Evolutionary conservation across 2,329 filamentous ascomycete genomes (phyloP).

Genomic region (Colletotrichum camelliae): DNA sequence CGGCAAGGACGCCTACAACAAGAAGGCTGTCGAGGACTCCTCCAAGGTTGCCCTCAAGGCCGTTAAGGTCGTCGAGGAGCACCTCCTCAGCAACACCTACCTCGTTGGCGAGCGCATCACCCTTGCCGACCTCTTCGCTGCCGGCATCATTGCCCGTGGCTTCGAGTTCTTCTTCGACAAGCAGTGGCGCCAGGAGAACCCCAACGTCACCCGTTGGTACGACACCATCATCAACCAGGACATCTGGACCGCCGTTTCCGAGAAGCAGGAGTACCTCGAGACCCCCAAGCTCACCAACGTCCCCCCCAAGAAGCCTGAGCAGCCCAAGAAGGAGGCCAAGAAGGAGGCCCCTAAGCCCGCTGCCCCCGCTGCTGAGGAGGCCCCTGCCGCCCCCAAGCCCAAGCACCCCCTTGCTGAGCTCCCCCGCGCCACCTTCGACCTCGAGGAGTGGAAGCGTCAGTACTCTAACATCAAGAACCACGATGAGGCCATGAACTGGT

Average conservation of each 20-base stretch:
- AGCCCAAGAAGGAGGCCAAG: constrained; percentile 66
- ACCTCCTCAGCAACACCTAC: constrained; percentile 93
- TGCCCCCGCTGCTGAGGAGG: constrained; percentile 49
- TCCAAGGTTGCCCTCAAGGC: constrained; percentile 72
- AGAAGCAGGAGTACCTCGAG: constrained; percentile 80
- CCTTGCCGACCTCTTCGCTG: constrained; percentile 89
- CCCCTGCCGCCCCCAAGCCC: constrained; percentile 77
- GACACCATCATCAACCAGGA: constrained; percentile 92
- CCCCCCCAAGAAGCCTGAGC: constrained; percentile 79
- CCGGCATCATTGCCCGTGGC: constrained; percentile 80
- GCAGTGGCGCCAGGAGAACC: constrained; percentile 82
- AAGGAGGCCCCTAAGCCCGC: constrained; percentile 34
- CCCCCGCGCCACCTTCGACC: constrained; percentile 76
- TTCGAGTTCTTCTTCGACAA: constrained; percentile 97
- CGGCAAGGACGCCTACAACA: constrained; percentile 89
- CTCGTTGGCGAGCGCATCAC: constrained; percentile 97
- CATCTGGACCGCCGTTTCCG: constrained; percentile 82
- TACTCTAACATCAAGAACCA: constrained; percentile 81
- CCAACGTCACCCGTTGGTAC: constrained; percentile 92
- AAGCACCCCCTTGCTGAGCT: constrained; percentile 96
- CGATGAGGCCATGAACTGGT: constrained; percentile 91
- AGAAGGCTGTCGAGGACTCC: constrained; percentile 90
- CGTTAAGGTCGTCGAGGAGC: constrained; percentile 78
- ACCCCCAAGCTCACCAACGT: constrained; percentile 75
- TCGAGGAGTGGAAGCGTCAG: constrained; percentile 98